phyloP scores from a whole-genome alignment of 78 protist genomes.

The Cavenderia fasciculata region DNA sequence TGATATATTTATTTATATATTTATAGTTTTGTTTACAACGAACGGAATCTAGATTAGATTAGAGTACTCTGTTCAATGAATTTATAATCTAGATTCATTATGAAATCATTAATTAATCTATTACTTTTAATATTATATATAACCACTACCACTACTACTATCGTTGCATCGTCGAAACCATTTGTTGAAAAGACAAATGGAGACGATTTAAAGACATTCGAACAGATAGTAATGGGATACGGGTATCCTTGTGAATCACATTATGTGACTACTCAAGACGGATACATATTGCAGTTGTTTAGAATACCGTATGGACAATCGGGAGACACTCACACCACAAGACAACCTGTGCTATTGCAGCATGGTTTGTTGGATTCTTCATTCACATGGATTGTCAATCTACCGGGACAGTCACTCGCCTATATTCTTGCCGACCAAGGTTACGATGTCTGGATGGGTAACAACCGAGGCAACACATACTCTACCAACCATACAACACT shows the following conservation, averaged over 20 bases:
- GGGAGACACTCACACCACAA: background rate
- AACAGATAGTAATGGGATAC: background rate
- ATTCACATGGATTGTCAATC: conserved; percentile 61
- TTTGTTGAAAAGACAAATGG: too few species aligned
- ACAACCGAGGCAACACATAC: conserved; percentile 83
- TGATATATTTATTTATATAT: too few species aligned
- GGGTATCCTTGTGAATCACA: conserved; percentile 80
- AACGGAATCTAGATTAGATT: too few species aligned
- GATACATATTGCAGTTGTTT: conserved; percentile 31
- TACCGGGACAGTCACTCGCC: conserved; percentile 39
- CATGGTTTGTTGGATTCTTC: conserved; percentile 82
- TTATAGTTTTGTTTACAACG: too few species aligned
- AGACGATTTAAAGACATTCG: conserved; percentile 8
- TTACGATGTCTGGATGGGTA: conserved; percentile 89
- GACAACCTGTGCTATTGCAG: conserved; percentile 60
- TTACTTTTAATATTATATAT: too few species aligned
- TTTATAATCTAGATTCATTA: too few species aligned
- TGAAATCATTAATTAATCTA: too few species aligned
- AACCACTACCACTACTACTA: too few species aligned
- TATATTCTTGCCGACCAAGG: conserved; percentile 79
- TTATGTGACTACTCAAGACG: conserved; percentile 72
- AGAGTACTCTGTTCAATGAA: too few species aligned
- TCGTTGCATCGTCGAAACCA: too few species aligned
- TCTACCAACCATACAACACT: conserved; percentile 25
- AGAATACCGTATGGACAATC: conserved; percentile 45